Conservation (phyloP, 352 stramenopile genomes). For the Phytopythium kandeliae region DNA sequence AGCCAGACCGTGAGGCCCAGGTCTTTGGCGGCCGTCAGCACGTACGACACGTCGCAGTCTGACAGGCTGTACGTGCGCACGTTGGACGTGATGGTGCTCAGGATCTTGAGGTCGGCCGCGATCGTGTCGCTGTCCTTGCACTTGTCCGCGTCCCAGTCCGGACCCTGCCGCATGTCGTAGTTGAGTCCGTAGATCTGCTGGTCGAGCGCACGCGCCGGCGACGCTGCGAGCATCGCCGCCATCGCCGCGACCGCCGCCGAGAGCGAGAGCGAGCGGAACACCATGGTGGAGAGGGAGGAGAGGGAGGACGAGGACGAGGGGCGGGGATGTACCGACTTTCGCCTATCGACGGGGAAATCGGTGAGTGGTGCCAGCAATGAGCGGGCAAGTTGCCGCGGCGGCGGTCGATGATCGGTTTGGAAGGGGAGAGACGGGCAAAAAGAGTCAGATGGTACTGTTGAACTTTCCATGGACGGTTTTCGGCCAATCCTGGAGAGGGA, state of each 20-base stretch:
- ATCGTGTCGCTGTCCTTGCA: constrained; percentile 69
- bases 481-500: not conserved
- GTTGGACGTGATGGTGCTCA: constrained; percentile 59
- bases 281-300: constrained; percentile 2
- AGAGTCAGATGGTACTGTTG: constrained; percentile 1
- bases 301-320: not conserved
- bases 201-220: constrained; percentile 46
- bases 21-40: constrained; percentile 66
- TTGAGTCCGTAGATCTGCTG: constrained; percentile 77
- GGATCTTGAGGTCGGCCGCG: constrained; percentile 58
- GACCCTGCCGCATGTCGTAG: constrained; percentile 73
- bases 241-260: constrained; percentile 10
- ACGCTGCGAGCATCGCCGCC: constrained; percentile 23
- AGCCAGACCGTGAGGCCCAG: constrained; percentile 72
- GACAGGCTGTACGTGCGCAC: constrained; percentile 78
- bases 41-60: constrained; percentile 67
- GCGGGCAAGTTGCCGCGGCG: not conserved
- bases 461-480: not conserved
- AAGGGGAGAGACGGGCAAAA: not conserved
- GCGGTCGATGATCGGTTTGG: not conserved
- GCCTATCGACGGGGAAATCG: not conserved
- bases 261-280: constrained; percentile 22
- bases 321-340: not conserved
- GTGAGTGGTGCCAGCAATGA: not conserved
- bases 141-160: constrained; percentile 74